Conservation (phyloP, 2,329 filamentous ascomycete species). For the Trichophyton rubrum region DNA sequence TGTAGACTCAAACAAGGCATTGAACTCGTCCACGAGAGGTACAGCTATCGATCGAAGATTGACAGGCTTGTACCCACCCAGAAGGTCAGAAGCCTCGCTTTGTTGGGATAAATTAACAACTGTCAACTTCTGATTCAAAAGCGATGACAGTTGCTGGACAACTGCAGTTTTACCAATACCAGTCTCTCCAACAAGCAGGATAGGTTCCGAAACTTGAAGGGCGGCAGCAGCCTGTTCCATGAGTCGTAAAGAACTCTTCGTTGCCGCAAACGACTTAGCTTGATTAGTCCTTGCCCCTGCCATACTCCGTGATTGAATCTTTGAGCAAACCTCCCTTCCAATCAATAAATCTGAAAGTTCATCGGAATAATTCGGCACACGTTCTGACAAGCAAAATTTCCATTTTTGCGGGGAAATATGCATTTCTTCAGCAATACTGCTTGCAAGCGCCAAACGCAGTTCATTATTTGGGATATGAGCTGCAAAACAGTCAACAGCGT, state of each 20-base stretch:
- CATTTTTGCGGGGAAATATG: conserved; percentile 72
- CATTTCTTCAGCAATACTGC: conserved; percentile 69
- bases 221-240: conserved; percentile 81
- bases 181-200: conserved; percentile 93
- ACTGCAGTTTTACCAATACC: conserved; percentile 97
- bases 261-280: conserved; percentile 61
- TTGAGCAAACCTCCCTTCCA: conserved; percentile 51
- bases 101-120: conserved; percentile 96
- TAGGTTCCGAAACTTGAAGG: conserved; percentile 71
- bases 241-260: conserved; percentile 67
- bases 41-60: conserved; percentile 78
- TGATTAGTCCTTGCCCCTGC: conserved; percentile 35
- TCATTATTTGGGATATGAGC: conserved; percentile 60
- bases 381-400: conserved; percentile 61
- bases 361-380: conserved; percentile 58
- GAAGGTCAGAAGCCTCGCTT: conserved; percentile 87
- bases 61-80: conserved; percentile 93
- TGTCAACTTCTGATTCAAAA: conserved; percentile 72
- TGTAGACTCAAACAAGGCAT: conserved; percentile 73
- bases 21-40: conserved; percentile 86
- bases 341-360: conserved; percentile 47
- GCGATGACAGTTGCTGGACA: conserved; percentile 78
- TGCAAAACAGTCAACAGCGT: conserved; percentile 85
- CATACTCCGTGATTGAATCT: conserved; percentile 39
- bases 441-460: conserved; percentile 42